These are phyloP conservation scores for Jasminum sambac DNA, from an alignment of 257 asterid species.

Conservation along the genomic window DNA sequence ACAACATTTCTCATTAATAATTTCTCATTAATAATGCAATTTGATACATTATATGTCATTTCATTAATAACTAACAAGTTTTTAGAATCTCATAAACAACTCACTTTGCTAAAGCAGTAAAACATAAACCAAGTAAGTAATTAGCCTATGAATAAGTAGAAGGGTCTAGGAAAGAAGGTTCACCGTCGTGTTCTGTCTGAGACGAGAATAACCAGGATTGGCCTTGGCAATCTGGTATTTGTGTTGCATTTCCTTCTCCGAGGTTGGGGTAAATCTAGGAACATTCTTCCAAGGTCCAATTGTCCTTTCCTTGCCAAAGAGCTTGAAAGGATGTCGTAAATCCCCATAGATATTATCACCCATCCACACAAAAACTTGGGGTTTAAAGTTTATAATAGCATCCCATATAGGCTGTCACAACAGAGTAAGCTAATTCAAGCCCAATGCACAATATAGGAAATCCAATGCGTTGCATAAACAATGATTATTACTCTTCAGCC, in stretches of 20 bases:
- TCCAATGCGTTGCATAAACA: background rate
- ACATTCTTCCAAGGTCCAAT: constrained; percentile 42
- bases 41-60: background rate
- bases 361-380: constrained; percentile 37
- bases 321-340: constrained; percentile 28
- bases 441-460: background rate
- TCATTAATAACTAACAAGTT: background rate
- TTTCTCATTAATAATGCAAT: background rate
- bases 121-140: background rate
- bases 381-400: constrained; percentile 27
- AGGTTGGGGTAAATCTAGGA: constrained; percentile 31
- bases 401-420: constrained; percentile 33
- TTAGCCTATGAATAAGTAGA: background rate
- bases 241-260: constrained; percentile 28
- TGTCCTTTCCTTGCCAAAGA: constrained; percentile 36
- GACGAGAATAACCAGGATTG: constrained; percentile 30
- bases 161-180: no score
- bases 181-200: constrained; percentile 26
- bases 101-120: background rate
- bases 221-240: constrained; percentile 24
- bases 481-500: background rate
- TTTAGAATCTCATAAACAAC: background rate
- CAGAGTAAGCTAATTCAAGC: background rate
- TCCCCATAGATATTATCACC: constrained; percentile 41
- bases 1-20: background rate